Conservation (phyloP, 257 asterid species). For the Linaria vulgaris region DNA sequence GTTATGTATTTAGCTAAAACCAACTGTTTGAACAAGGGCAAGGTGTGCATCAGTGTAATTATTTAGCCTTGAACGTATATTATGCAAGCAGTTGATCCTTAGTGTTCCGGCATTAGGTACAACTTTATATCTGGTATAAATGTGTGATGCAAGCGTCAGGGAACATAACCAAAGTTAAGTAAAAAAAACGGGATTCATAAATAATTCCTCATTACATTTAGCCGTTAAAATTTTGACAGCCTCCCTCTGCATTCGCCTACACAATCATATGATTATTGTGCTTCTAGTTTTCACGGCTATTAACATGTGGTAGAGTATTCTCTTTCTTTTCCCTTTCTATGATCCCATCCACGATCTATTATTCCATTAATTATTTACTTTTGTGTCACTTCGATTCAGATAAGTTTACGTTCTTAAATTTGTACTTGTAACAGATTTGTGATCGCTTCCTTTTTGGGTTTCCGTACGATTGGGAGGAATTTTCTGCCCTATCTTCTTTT, state of each 20-base stretch:
- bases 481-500: conserved; percentile 29
- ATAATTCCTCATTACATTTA: too few species aligned
- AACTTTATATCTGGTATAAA: too few species aligned
- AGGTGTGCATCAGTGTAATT: background rate
- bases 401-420: background rate
- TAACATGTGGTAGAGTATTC: background rate
- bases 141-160: too few species aligned
- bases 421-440: conserved; percentile 42
- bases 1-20: background rate
- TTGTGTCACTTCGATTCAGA: background rate
- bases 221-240: too few species aligned
- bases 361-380: background rate
- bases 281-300: too few species aligned
- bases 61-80: background rate
- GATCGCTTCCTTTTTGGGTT: conserved; percentile 59
- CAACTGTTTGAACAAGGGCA: background rate
- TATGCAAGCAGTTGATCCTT: background rate
- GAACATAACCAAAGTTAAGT: background rate
- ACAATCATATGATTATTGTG: background rate
- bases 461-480: conserved; percentile 76
- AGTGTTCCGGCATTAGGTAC: background rate
- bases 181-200: too few species aligned
- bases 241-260: background rate
- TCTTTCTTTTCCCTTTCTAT: background rate
- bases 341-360: background rate